Evolutionary conservation across 2,329 filamentous ascomycete genomes (phyloP), one percentile per base, ranked within the genome.

Genomic region (Cladosporium velox): DNA sequence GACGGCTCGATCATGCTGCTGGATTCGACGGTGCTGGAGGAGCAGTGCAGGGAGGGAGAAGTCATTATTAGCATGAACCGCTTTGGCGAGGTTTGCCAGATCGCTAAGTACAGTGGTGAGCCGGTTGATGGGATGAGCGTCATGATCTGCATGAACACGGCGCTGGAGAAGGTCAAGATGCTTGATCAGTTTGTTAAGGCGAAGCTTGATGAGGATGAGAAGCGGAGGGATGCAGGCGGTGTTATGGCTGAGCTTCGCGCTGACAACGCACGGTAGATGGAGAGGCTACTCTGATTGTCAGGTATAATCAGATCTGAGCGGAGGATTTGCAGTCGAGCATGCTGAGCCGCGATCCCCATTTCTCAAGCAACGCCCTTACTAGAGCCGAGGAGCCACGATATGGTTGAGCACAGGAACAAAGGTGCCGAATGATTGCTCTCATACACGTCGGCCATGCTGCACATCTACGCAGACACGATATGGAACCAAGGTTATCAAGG

Each of bases 31-130:
- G 82, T 88, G 77, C 78, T 91, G 47, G 91, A 95, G 80, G 91
- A 95, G 80, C 90, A 92, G 77, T 83, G 93, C 66, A 83, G 90
- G 24, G 85, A 90, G 47, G 89, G 88, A 65, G 88, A 89, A 77
- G 87, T 91, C 72, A 91, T 91, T 7, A 87, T 98, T 73, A 94
- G 92, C 65, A 85, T 97, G 78, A 97, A 97, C 79, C 88, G 88
- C 75, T 90, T 93, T 74, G 93, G 93, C 28, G 93, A 97, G 81
- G 87, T 97, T 49, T 96, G 93, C 73, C 92, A 96, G 78, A 87
- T 97, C 67, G 90, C 93, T 34, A 99, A 99, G 81, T 87, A 95
- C 66, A 93, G 94, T 28, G 95, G 95, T 30, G 85, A 87, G 24
- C 86, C 93, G 0, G 86, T 97, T 14, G 91, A 97, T 76, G 93